phyloP scores from a whole-genome alignment of 2,329 filamentous ascomycete genomes.

The Fusarium sp. region DNA sequence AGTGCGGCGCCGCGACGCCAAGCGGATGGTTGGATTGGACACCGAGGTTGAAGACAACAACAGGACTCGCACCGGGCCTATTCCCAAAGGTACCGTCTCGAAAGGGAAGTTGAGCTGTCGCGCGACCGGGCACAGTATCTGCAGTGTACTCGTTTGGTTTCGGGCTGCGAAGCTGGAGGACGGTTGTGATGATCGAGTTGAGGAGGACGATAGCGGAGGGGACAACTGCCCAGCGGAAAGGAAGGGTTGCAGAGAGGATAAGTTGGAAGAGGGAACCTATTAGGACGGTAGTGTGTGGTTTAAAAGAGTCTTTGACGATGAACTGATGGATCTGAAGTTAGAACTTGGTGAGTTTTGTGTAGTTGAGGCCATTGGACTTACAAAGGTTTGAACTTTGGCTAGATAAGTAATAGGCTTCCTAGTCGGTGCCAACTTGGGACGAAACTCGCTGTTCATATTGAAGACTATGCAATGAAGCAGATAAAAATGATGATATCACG shows the following conservation, averaged over 20 bases:
- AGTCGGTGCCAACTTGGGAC: conserved; percentile 41
- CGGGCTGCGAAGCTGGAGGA: conserved; percentile 38
- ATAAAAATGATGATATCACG: neutral
- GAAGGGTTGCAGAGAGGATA: conserved; percentile 48
- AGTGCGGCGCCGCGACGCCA: conserved; percentile 60
- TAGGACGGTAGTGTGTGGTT: conserved; percentile 47
- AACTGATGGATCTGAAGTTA: conserved; percentile 11
- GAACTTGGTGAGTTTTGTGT: neutral
- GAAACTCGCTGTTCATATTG: conserved; percentile 38
- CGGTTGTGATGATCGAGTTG: conserved; percentile 47
- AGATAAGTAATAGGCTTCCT: conserved; percentile 29
- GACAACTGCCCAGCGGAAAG: conserved; percentile 50
- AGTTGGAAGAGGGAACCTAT: conserved; percentile 52
- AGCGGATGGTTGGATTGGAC: conserved; percentile 62
- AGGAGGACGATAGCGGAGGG: conserved; percentile 48
- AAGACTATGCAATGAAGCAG: neutral
- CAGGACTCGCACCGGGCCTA: conserved; percentile 41
- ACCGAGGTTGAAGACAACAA: conserved; percentile 60
- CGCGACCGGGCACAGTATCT: conserved; percentile 48
- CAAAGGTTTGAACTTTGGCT: conserved; percentile 26
- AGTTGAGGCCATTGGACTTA: conserved; percentile 22
- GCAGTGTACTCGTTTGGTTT: conserved; percentile 37
- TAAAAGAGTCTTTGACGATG: conserved; percentile 50
- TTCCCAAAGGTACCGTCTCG: conserved; percentile 45
- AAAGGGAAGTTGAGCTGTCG: conserved; percentile 50